Evolutionary conservation across 345 rosid genomes (phyloP), one percentile per base, ranked within the genome.

Genomic region (Cardamine resedifolia): DNA sequence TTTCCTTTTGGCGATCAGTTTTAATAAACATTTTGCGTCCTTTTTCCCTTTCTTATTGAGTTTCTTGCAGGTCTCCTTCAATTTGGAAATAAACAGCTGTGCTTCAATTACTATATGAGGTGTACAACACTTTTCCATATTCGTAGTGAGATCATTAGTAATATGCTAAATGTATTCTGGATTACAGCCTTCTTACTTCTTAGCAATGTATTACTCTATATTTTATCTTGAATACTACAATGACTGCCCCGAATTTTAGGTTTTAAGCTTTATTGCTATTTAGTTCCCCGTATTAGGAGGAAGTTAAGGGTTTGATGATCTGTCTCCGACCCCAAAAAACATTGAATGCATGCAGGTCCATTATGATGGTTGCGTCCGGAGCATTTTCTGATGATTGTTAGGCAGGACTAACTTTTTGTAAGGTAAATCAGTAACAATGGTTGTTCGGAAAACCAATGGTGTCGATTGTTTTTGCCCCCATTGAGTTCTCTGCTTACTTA

Each of bases 71-170:
- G 70, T 65, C 45, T 64, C 48, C 43, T 45, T 49, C 45, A 33
- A 14, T 65, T 48, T 65, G 70, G 70, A 65, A 65, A 44, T 48
- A 30, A 48, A 48, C 57, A 31, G 45, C 44, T 65, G 31, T 65
- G 70, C 58, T 65, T 41, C 70, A 48, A 65, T 65, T 65, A 65
- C 45, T 30, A 48, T 49, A n/a, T n/a, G 58, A 65, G 70, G 70
- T 65, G 70, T 65, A 64, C 41, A 64, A 63, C 34, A 43, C 66
- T 61, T 63, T 63, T 43, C 67, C n/a, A 45, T 62, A 47, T 36
- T 62, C 44, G 67, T 62, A 44, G 23, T 26, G 49, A 60, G 49
- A 26, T 60, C 31, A 10, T 33, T 60, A 36, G 10, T 60, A 38
- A 39, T 60, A 59, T 34, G 21, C 26, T 31, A 33, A 33, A 33